Conservation (phyloP, 768 basidiomycete species). For the Agrocybe pediades region DNA sequence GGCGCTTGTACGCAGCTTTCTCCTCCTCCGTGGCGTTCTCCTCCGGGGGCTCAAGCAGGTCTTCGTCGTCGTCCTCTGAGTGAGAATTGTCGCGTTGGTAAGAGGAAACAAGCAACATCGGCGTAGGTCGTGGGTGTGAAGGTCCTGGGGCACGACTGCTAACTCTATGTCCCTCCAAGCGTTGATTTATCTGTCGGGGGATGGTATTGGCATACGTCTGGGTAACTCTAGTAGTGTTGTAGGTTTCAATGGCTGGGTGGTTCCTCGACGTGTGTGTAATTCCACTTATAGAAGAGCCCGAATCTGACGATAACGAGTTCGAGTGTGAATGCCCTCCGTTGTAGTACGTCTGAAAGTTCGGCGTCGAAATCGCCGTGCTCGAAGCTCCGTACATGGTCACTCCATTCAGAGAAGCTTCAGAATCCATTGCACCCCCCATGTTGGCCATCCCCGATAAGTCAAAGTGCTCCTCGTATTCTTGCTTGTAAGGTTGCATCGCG, state of each 20-base stretch:
- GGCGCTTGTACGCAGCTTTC: slow-evolving; percentile 77
- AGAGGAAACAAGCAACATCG: slow-evolving; percentile 34
- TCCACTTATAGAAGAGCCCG: neutral
- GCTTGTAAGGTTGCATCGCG: neutral
- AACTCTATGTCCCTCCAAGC: slow-evolving; percentile 49
- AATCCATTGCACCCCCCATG: neutral
- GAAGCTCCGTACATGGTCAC: neutral
- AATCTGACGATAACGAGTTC: neutral
- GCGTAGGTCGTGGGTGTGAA: slow-evolving; percentile 49
- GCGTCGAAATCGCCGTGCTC: too few species aligned
- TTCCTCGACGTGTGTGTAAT: slow-evolving; percentile 4
- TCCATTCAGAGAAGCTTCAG: neutral
- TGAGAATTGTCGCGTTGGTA: slow-evolving; percentile 27
- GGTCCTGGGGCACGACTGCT: slow-evolving; percentile 41
- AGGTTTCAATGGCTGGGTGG: slow-evolving; percentile 11
- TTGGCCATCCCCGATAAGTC: neutral
- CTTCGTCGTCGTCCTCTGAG: slow-evolving; percentile 52
- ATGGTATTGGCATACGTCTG: slow-evolving; percentile 30
- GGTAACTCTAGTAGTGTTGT: neutral
- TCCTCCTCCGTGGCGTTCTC: slow-evolving; percentile 53
- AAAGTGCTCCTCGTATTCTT: neutral
- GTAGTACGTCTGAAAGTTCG: neutral
- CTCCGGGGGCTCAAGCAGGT: slow-evolving; percentile 39
- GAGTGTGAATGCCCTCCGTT: neutral
- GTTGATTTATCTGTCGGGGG: neutral